These are phyloP conservation scores for Nemania sp. DNA, from an alignment of 2,329 filamentous ascomycete genomes.

Conservation along the genomic window DNA sequence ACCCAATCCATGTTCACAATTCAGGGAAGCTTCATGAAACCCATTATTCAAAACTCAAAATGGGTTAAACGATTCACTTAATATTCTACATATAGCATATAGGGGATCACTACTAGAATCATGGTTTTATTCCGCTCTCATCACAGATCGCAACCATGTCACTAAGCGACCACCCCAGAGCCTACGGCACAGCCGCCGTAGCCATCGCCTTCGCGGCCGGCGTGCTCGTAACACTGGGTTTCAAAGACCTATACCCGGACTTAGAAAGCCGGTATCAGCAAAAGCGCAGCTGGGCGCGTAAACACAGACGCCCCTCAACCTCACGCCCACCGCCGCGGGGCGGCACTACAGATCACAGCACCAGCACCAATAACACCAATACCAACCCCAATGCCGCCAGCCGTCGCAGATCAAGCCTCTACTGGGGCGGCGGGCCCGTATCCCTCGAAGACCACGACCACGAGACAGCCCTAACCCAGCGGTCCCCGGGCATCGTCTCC, in stretches of 20 bases:
- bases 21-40: constrained; percentile 16
- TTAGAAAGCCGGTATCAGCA: constrained; percentile 73
- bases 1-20: neutral
- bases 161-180: constrained; percentile 70
- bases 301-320: constrained; percentile 22
- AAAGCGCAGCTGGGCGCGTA: constrained; percentile 51
- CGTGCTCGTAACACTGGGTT: constrained; percentile 78
- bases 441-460: constrained; percentile 68
- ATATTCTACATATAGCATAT: neutral
- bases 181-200: constrained; percentile 74
- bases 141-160: constrained; percentile 60
- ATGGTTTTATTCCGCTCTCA: constrained; percentile 19
- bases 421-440: constrained; percentile 64
- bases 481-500: constrained; percentile 66
- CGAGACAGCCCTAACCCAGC: constrained; percentile 40
- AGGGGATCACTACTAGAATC: neutral
- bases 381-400: neutral
- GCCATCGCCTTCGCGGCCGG: constrained; percentile 82
- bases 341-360: constrained; percentile 1
- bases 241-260: constrained; percentile 84
- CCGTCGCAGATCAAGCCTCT: constrained; percentile 57
- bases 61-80: neutral
- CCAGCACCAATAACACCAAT: too few species aligned
- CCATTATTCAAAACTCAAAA: constrained; percentile 2
- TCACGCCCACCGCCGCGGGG: constrained; percentile 28